phyloP scores from a whole-genome alignment of 106 monocot genomes.

The Posidonia australis region DNA sequence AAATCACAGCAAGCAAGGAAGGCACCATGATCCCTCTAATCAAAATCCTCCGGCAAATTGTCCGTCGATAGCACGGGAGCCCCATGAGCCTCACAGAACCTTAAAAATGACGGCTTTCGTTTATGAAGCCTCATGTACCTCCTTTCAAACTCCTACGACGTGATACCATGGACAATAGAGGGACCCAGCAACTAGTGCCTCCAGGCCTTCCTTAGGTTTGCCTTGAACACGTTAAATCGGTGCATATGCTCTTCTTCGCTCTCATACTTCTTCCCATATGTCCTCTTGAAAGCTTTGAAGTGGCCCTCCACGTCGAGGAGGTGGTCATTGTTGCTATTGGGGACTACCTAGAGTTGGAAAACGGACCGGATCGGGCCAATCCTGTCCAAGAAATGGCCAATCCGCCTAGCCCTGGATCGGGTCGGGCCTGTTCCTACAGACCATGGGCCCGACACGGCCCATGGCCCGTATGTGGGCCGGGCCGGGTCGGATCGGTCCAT shows the following conservation, averaged over 20 bases:
- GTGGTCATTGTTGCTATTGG: constrained; percentile 1
- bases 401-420: too few species aligned
- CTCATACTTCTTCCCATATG: constrained; percentile 45
- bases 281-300: constrained; percentile 41
- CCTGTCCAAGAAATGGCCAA: too few species aligned
- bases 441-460: too few species aligned
- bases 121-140: constrained; percentile 39
- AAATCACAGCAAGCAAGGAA: background rate
- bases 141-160: constrained; percentile 59
- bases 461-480: too few species aligned
- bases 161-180: constrained; percentile 66
- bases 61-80: constrained; percentile 69
- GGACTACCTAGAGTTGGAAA: too few species aligned
- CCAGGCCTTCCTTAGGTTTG: constrained; percentile 47
- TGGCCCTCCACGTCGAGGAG: constrained; percentile 44
- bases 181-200: constrained; percentile 75
- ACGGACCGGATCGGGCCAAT: too few species aligned
- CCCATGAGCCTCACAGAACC: constrained; percentile 1
- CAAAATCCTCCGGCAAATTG: constrained; percentile 66
- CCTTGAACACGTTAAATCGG: constrained; percentile 54
- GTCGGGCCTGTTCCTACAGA: too few species aligned
- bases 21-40: constrained; percentile 85
- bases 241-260: constrained; percentile 32
- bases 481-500: too few species aligned
- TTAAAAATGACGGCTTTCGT: background rate